Percentiles rank a stretch among this genome's conserved stretches.
Conservation (phyloP, 768 basidiomycete genomes). For the Gloeostereum incarnatum region DNA sequence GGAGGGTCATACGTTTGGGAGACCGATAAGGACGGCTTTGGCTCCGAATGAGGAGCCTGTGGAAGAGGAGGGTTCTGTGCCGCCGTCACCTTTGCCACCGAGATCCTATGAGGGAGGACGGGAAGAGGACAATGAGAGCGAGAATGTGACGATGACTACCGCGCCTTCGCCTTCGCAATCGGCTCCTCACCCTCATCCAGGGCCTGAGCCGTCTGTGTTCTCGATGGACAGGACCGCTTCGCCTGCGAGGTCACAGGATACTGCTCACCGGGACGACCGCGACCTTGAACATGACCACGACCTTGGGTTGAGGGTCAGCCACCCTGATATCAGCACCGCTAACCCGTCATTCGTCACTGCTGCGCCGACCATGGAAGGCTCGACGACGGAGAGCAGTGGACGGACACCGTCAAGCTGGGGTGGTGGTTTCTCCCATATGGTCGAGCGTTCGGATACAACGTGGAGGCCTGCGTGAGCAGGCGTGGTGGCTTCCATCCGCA, state of each 20-base stretch:
- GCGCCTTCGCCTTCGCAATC: too few species aligned
- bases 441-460: conserved; percentile 24
- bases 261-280: too few species aligned
- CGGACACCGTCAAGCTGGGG: conserved; percentile 38
- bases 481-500: too few species aligned
- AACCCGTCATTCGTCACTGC: conserved; percentile 61
- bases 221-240: conserved; percentile 8
- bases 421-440: conserved; percentile 25
- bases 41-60: conserved; percentile 15
- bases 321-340: conserved; percentile 60
- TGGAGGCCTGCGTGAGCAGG: conserved; percentile 31
- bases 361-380: conserved; percentile 45
- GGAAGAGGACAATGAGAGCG: too few species aligned
- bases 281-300: too few species aligned
- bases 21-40: conserved; percentile 30
- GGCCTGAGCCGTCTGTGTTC: conserved; percentile 14
- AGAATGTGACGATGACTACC: too few species aligned
- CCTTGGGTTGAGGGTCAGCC: conserved; percentile 33
- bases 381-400: conserved; percentile 42
- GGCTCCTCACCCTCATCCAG: too few species aligned
- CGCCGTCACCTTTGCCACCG: conserved; percentile 10
- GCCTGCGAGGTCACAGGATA: too few species aligned
- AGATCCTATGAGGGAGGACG: too few species aligned
- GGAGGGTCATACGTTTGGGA: conserved; percentile 74
- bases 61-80: conserved; percentile 10